Evolutionary conservation across 2,329 filamentous ascomycete genomes (phyloP).

Genomic region (Leptosphaerulina australis): DNA sequence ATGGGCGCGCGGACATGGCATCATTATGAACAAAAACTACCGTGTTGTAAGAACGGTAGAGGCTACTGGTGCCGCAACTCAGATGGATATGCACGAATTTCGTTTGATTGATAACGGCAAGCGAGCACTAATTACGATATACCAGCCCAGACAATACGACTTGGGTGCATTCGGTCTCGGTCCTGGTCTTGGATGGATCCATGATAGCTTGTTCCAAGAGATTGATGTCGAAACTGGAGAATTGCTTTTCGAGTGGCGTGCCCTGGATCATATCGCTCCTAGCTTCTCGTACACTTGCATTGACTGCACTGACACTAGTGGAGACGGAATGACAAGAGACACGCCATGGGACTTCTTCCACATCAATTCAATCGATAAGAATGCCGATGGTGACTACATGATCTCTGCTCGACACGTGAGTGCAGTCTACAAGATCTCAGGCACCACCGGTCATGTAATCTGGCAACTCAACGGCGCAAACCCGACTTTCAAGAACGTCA

Average conservation of each 20-base stretch:
- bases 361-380: constrained; percentile 51
- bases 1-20: constrained; percentile 13
- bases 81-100: constrained; percentile 15
- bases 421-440: constrained; percentile 35
- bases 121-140: constrained; percentile 36
- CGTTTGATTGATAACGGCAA: constrained; percentile 12
- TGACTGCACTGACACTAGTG: constrained; percentile 12
- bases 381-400: constrained; percentile 36
- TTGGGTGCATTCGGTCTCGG: constrained; percentile 47
- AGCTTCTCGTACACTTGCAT: constrained; percentile 18
- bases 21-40: constrained; percentile 12
- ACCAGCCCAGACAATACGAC: constrained; percentile 47
- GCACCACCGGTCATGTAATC: constrained; percentile 32
- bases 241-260: constrained; percentile 49
- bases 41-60: constrained; percentile 6
- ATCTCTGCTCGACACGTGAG: constrained; percentile 37
- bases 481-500: constrained; percentile 28
- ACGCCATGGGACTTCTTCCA: constrained; percentile 49
- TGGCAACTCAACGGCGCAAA: constrained; percentile 43
- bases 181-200: constrained; percentile 46
- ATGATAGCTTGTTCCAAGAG: constrained; percentile 53
- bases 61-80: constrained; percentile 13
- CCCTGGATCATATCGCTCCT: constrained; percentile 32
- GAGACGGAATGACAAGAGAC: constrained; percentile 9
- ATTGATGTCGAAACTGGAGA: constrained; percentile 47